Evolutionary conservation across 2,329 filamentous ascomycete species (phyloP).

Genomic region (Botrytis cinerea): DNA sequence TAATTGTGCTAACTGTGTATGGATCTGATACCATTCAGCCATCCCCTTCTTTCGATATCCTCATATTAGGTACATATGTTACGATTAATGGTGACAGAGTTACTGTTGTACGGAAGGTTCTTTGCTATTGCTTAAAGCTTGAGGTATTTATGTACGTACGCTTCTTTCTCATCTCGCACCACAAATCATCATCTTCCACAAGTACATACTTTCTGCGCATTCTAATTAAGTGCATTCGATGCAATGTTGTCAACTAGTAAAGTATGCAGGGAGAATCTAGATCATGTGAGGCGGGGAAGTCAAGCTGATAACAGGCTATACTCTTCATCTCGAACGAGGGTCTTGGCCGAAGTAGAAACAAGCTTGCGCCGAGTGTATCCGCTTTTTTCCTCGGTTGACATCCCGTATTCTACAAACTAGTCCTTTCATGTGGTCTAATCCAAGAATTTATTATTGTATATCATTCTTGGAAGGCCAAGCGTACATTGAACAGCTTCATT

Average conservation of each 20-base stretch:
- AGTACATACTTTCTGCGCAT: background rate
- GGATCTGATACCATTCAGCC: background rate
- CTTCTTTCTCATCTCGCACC: background rate
- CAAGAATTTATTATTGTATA: background rate
- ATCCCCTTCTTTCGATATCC: background rate
- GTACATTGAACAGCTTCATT: conserved; percentile 2
- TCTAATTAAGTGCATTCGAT: background rate
- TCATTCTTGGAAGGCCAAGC: background rate
- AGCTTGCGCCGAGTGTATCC: conserved; percentile 4
- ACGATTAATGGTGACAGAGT: background rate
- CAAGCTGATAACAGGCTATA: background rate
- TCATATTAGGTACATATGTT: background rate
- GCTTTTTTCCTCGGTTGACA: background rate
- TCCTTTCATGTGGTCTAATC: background rate
- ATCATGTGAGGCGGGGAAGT: background rate
- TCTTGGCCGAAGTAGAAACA: conserved; percentile 11
- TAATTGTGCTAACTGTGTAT: no score
- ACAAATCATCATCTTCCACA: background rate
- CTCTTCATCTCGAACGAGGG: background rate
- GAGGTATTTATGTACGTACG: conserved; percentile 2
- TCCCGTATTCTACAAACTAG: background rate
- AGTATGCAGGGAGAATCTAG: background rate
- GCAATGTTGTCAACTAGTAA: background rate
- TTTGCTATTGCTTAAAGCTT: background rate
- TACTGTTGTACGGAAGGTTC: background rate